phyloP scores from a whole-genome alignment of 768 basidiomycete species.

The Mrakia gelida region DNA sequence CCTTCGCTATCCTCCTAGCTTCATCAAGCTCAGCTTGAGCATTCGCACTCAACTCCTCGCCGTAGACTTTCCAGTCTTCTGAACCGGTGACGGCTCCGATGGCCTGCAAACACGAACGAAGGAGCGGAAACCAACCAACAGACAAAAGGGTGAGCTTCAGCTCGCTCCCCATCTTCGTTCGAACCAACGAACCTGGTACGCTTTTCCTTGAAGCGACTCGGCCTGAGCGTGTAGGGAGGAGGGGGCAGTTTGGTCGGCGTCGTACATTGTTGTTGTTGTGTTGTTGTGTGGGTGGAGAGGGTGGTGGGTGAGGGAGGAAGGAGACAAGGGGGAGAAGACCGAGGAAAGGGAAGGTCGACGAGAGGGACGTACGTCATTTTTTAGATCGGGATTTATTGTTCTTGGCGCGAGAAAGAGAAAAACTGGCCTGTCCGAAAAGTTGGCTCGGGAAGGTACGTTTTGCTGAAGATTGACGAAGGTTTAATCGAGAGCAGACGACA shows the following conservation, averaged over 20 bases:
- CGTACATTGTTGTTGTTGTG: background rate
- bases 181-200: background rate
- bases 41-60: background rate
- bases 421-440: too few species aligned
- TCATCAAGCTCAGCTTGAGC: background rate
- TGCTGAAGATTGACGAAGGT: too few species aligned
- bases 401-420: too few species aligned
- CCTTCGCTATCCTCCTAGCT: constrained; percentile 1
- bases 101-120: background rate
- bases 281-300: background rate
- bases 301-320: background rate
- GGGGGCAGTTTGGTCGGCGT: background rate
- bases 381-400: too few species aligned
- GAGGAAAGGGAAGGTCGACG: too few species aligned
- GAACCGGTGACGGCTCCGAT: background rate
- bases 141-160: background rate
- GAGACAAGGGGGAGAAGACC: too few species aligned
- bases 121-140: background rate
- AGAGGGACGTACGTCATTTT: too few species aligned
- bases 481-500: too few species aligned
- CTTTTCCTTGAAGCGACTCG: background rate
- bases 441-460: too few species aligned
- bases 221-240: background rate
- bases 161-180: too few species aligned
- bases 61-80: background rate